These are phyloP conservation scores for Oryza meridionalis DNA, from an alignment of 176 grass and related monocot species.

Conservation along the genomic window DNA sequence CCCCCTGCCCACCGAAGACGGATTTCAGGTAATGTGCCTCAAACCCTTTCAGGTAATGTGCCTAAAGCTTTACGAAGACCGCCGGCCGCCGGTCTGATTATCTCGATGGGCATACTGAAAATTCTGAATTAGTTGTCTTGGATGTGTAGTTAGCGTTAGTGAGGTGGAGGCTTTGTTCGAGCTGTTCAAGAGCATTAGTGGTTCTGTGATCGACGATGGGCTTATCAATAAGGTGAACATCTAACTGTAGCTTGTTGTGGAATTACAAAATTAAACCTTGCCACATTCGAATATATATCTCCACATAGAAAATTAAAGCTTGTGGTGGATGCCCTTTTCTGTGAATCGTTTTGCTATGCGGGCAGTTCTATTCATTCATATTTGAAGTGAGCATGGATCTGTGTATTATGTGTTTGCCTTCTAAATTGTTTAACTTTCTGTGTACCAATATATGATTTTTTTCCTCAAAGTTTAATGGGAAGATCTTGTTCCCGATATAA, in stretches of 20 bases:
- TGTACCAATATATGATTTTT: not conserved
- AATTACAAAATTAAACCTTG: slow-evolving; percentile 14
- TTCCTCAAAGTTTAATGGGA: not conserved
- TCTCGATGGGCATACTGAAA: not conserved
- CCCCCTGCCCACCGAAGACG: no score
- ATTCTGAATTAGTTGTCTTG: slow-evolving; percentile 1
- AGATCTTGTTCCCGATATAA: not conserved
- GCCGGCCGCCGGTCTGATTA: no score
- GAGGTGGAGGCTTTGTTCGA: slow-evolving; percentile 94
- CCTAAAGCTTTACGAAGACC: no score
- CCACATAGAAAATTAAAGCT: not conserved
- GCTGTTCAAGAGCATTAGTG: slow-evolving; percentile 94
- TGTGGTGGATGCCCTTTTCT: not conserved
- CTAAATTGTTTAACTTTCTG: not conserved
- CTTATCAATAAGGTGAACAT: slow-evolving; percentile 84
- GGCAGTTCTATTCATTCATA: not conserved
- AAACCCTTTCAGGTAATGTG: no score
- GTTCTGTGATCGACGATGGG: slow-evolving; percentile 86
- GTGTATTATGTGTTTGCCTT: no score
- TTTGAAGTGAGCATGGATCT: not conserved
- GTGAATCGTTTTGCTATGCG: not conserved
- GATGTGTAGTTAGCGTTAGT: slow-evolving; percentile 73
- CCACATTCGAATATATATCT: not conserved
- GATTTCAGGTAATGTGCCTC: no score
- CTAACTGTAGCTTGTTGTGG: not conserved